A percentile compares a stretch with the other conserved stretches of the same genome.
Conservation (phyloP, 331 rosid species). For the Rosa hybrid region DNA sequence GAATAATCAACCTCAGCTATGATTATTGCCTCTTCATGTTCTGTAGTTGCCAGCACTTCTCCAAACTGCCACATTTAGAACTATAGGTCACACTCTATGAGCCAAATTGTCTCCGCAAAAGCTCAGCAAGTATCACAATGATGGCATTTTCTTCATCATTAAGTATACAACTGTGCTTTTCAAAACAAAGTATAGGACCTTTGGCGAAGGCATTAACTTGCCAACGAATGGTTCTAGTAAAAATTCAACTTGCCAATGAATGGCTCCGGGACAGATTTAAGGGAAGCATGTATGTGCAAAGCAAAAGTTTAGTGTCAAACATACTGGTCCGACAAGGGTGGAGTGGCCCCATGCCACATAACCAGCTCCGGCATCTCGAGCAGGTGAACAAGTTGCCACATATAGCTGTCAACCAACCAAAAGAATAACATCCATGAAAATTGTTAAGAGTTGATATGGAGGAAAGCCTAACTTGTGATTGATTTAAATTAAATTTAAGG, state of each 20-base stretch:
- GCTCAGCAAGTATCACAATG: conserved; percentile 11
- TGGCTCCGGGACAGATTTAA: neutral
- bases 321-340: conserved; percentile 93
- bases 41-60: conserved; percentile 77
- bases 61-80: conserved; percentile 56
- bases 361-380: conserved; percentile 79
- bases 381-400: conserved; percentile 97
- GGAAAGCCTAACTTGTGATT: neutral
- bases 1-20: conserved; percentile 82
- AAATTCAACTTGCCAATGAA: neutral
- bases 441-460: neutral
- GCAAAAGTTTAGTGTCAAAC: conserved; percentile 34
- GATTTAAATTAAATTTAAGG: neutral
- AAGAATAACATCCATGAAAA: conserved; percentile 25
- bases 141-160: neutral
- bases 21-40: conserved; percentile 77
- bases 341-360: conserved; percentile 99
- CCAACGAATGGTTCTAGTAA: neutral
- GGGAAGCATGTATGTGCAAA: conserved; percentile 5
- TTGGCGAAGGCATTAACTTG: neutral
- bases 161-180: neutral
- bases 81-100: conserved; percentile 18
- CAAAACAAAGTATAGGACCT: neutral
- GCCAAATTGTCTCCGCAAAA: neutral
- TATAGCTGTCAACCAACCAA: conserved; percentile 50